These are phyloP conservation scores for Arthromyces matolae DNA, from an alignment of 768 basidiomycete species.

Conservation along the genomic window DNA sequence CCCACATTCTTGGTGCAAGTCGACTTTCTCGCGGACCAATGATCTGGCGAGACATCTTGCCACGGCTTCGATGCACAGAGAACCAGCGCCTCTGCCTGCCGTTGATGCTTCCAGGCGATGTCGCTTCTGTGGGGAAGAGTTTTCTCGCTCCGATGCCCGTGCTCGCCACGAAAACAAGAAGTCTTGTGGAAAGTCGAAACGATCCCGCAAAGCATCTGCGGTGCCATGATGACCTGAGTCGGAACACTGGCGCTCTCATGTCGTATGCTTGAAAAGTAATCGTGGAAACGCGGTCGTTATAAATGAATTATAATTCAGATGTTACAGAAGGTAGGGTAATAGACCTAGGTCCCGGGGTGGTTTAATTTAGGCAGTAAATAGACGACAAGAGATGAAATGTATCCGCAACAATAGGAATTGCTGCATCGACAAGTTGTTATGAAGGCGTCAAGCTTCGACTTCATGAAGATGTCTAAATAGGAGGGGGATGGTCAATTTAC, in stretches of 20 bases:
- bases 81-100: background rate
- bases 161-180: conserved; percentile 22
- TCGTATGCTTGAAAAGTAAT: background rate
- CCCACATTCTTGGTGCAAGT: conserved; percentile 20
- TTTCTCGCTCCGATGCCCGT: conserved; percentile 27
- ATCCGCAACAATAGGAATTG: too few relatives aligned
- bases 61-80: conserved; percentile 22
- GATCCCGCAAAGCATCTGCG: conserved; percentile 7
- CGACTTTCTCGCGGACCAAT: conserved; percentile 22
- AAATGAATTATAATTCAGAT: conserved; percentile 1
- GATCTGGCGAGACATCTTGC: conserved; percentile 22
- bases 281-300: background rate
- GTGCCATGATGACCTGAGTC: conserved; percentile 1
- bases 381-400: background rate
- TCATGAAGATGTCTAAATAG: conserved; percentile 36
- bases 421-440: too few relatives aligned
- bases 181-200: conserved; percentile 24
- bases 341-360: background rate
- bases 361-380: conserved; percentile 12
- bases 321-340: background rate
- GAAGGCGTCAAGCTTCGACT: background rate
- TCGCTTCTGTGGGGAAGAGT: conserved; percentile 17
- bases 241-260: background rate
- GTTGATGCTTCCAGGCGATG: conserved; percentile 16
- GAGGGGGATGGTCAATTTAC: background rate